phyloP scores from a whole-genome alignment of 257 asterid species.

The Solanum infundibuliforme region DNA sequence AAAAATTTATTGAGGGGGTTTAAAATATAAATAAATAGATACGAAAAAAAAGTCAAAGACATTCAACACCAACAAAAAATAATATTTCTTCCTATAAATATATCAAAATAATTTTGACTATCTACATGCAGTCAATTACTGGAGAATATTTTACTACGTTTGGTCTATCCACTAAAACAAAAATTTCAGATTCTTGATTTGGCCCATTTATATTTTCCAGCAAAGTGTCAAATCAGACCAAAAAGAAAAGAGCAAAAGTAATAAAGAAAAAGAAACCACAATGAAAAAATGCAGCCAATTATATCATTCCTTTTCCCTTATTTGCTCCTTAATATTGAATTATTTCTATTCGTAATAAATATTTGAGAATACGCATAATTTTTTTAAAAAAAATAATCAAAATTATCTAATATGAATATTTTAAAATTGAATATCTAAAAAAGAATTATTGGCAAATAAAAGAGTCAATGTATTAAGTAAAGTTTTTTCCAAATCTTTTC shows the following conservation, averaged over 20 bases:
- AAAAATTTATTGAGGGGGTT: fast-evolving
- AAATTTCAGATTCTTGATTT: not conserved
- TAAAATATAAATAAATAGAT: too few relatives aligned
- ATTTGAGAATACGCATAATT: not conserved
- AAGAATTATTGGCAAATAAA: not conserved
- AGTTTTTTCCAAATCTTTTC: not conserved
- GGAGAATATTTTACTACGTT: not conserved
- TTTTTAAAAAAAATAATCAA: too few relatives aligned
- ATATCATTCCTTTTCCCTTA: not conserved
- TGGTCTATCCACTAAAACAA: not conserved
- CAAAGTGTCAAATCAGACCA: not conserved
- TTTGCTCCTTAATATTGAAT: not conserved
- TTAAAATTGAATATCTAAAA: not conserved
- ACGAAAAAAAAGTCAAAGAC: too few relatives aligned
- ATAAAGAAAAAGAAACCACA: not conserved
- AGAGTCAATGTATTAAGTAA: not conserved
- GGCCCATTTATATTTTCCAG: not conserved
- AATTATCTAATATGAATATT: not conserved
- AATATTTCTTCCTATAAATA: too few relatives aligned
- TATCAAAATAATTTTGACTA: not conserved
- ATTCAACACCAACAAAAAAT: too few relatives aligned
- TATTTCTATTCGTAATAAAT: too few relatives aligned
- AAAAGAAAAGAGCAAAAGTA: not conserved
- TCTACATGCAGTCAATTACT: not conserved
- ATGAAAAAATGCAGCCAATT: not conserved